Conservation (phyloP, 257 asterid genomes). For the Nicotiana obtusifolia region DNA sequence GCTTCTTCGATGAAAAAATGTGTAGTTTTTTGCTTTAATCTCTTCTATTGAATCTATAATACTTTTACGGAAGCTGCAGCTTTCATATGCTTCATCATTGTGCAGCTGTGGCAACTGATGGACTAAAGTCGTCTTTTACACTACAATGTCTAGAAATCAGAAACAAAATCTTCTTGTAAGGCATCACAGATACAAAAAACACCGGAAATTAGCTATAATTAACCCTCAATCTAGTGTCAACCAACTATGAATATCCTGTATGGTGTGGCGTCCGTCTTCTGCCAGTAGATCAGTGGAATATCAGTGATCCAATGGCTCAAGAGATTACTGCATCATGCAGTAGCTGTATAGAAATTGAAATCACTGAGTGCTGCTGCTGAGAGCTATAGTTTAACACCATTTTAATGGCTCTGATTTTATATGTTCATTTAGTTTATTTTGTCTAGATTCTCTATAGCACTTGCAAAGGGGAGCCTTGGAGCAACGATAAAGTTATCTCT, state of each 20-base stretch:
- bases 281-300: background rate
- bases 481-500: no score
- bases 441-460: background rate
- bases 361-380: background rate
- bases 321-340: background rate
- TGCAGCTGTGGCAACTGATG: background rate
- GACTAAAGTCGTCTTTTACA: background rate
- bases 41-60: background rate
- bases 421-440: background rate
- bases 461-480: background rate
- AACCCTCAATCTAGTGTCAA: background rate
- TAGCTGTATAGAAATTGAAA: background rate
- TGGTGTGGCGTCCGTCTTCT: background rate
- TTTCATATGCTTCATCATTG: background rate
- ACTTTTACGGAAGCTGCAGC: background rate
- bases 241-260: background rate
- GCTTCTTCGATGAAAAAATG: background rate
- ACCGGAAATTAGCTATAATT: background rate
- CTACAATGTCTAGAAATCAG: background rate
- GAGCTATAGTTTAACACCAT: background rate
- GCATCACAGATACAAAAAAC: background rate
- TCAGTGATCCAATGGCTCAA: background rate
- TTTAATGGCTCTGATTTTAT: background rate
- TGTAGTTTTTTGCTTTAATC: background rate
- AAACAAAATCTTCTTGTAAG: background rate